phyloP scores from a whole-genome alignment of 1,284 basidiomycete genomes.

The Neonothopanus nambi region DNA sequence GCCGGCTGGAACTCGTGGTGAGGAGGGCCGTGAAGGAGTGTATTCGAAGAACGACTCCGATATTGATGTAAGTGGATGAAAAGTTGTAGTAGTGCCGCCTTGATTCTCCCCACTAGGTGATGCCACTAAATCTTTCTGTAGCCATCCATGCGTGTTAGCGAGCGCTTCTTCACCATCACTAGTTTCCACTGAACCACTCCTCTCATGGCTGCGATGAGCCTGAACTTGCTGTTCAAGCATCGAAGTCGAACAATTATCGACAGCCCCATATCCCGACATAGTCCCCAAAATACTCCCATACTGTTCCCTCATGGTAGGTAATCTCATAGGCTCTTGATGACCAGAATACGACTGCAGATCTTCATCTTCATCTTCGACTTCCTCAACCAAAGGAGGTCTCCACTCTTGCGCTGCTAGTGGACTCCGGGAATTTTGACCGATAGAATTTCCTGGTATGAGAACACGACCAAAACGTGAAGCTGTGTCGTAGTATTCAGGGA shows the following conservation, averaged over 20 bases:
- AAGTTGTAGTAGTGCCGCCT: too few relatives aligned
- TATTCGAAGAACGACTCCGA: too few relatives aligned
- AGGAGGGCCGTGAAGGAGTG: background rate
- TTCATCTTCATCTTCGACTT: constrained; percentile 12
- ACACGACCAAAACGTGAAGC: constrained; percentile 10
- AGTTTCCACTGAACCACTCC: too few relatives aligned
- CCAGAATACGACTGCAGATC: constrained; percentile 3
- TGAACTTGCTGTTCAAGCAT: too few relatives aligned
- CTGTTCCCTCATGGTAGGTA: constrained; percentile 6
- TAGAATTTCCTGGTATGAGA: constrained; percentile 9
- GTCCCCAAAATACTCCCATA: constrained; percentile 10
- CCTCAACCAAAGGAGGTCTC: constrained; percentile 4
- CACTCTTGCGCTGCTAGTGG: constrained; percentile 1
- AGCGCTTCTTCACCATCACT: too few relatives aligned
- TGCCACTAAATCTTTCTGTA: too few relatives aligned
- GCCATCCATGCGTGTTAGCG: too few relatives aligned
- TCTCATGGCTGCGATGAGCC: too few relatives aligned
- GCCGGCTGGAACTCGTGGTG: background rate
- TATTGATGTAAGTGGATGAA: too few relatives aligned
- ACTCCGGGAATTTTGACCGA: background rate
- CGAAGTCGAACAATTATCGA: background rate
- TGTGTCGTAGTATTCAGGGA: constrained; percentile 1
- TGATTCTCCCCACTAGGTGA: too few relatives aligned
- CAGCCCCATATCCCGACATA: background rate
- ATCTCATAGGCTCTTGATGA: background rate